Conservation (phyloP, 768 basidiomycete genomes). For the Saitozyma sp. region DNA sequence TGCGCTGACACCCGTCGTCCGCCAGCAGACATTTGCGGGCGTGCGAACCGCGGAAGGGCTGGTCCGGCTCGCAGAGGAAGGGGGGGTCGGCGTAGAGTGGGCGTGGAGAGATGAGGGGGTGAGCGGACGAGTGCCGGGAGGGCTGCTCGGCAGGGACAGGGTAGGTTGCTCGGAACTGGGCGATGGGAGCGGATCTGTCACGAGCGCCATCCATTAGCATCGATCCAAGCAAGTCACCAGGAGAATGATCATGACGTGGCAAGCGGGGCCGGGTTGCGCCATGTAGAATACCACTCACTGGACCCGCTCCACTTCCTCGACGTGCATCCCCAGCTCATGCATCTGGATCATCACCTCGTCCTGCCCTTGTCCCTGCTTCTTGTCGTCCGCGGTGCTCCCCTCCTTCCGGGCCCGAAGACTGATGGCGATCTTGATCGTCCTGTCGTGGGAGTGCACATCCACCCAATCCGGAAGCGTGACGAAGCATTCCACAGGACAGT, state of each 20-base stretch:
- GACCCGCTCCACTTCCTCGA: conserved; percentile 46
- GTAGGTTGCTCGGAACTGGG: conserved; percentile 29
- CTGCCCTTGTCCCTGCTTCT: too few species aligned
- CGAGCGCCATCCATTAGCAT: too few species aligned
- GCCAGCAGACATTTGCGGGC: conserved; percentile 30
- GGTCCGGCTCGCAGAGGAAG: conserved; percentile 16
- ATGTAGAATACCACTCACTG: conserved; percentile 15
- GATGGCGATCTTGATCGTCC: conserved; percentile 34
- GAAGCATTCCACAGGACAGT: conserved; percentile 47
- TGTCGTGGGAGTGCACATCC: conserved; percentile 38
- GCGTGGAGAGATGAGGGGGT: conserved; percentile 34
- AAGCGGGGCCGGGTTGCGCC: not conserved
- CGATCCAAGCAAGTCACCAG: too few species aligned
- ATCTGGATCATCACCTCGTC: conserved; percentile 29
- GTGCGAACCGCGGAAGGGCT: too few species aligned
- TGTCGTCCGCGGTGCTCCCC: too few species aligned
- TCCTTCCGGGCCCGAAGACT: conserved; percentile 24
- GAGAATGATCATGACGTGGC: too few species aligned
- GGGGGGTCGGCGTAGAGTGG: conserved; percentile 23
- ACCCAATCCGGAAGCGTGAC: conserved; percentile 48
- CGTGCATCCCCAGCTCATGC: conserved; percentile 49
- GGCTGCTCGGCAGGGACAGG: conserved; percentile 47
- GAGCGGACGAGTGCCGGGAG: conserved; percentile 16
- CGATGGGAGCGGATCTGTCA: conserved; percentile 30
- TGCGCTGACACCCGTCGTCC: conserved; percentile 45